Evolutionary conservation across 805 yeast genomes (phyloP), one percentile per base, ranked within the genome.

Genomic region (Barnettozyma sp.): DNA sequence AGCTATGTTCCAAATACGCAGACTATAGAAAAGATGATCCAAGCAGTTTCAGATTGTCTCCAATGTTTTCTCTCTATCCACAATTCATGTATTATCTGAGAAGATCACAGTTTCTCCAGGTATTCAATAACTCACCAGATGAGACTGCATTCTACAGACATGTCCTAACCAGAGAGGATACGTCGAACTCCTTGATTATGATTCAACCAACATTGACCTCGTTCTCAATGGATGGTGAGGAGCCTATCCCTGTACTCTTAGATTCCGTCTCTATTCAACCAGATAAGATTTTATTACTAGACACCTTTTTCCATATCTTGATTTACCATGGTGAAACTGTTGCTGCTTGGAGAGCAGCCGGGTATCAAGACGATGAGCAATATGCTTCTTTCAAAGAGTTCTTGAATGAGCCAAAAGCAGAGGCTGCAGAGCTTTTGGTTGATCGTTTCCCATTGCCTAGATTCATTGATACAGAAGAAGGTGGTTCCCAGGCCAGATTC

Each of bases 401-500:
- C 59, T 74, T 92, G 51, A 90, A 85, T 41, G 88, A 80, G 45
- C 96, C 98, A 30, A 79, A 85, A 54, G 71, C 72, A 36, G 99
- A 92, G 61, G 97, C 97, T 16, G 90, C 95, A 6, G 86, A 82
- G 50, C 69, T 94, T 45, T 75, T 92, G 52, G 76, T 82, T 25
- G 97, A 92, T 56, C 75, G 99, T 56, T 90, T 86, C 77, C 99
- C 99, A 50, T 70, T 92, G 55, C 99, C 99, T 32, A 76, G 98
- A 63, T 92, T 90, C 56, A 88, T 92, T 49, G 95, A 90, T 52
- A 86, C 96, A 41, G 97, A 90, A 58, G 97, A 90, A 51, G 97
- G 98, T 52, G 97, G 96, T 38, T 88, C 97, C 12, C 99, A 92
- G 65, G 97, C 97, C 3, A 79, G 99, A 64, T 92, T 92, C 71